Evolutionary conservation across 1,284 basidiomycete genomes (phyloP), one percentile per base, ranked within the genome.

Genomic region (Pseudozyma tsukubaensis): DNA sequence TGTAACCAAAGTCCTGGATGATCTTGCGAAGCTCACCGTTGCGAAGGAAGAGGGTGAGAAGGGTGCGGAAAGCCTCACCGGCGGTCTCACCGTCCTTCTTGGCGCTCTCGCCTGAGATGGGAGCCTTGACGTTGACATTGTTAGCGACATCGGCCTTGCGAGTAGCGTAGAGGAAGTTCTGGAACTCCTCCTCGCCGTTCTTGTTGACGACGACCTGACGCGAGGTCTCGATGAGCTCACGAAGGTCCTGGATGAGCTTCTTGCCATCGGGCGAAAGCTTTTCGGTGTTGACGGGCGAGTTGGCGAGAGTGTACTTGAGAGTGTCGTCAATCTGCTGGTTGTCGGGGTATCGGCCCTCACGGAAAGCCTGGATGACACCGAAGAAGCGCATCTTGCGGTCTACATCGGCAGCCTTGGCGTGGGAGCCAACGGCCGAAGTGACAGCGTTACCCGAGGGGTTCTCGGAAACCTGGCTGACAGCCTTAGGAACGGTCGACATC

Each of bases 341-440:
- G 76, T 81, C 79, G 36, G 80, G 80, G 73, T 78, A 80, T 35
- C 78, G 72, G 24, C 80, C 80, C 60, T 79, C 73, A 47, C 76
- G 75, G 76, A 82, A 81, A 39, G 80, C 69, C 55, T 81, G 80
- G 63, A 82, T 73, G 54, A 82, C 73, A 49, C 80, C 80, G 47
- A 72, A 80, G 66, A 82, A 75, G 45, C 78, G 70, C 68, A 81
- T 72, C 73, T 78, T 72, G 59, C 80, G 72, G 69, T 82, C 76
- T 48, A 81, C 75, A 57, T 81, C 80, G 40, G 68, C 79, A 14
- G 59, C 62, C 57, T 73, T 75, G 44, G 59, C 47, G 49, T 71
- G 56, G 37, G 74, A 62, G 50, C 60, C 50, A 43, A 62, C 55
- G 37, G 77, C 65, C 35, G 47, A 50, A 48, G 63, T 67, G 56